Evolutionary conservation across 495 filamentous ascomycete genomes (phyloP), one percentile per base, ranked within the genome.

Genomic region (Saxophila tyrrhenica): DNA sequence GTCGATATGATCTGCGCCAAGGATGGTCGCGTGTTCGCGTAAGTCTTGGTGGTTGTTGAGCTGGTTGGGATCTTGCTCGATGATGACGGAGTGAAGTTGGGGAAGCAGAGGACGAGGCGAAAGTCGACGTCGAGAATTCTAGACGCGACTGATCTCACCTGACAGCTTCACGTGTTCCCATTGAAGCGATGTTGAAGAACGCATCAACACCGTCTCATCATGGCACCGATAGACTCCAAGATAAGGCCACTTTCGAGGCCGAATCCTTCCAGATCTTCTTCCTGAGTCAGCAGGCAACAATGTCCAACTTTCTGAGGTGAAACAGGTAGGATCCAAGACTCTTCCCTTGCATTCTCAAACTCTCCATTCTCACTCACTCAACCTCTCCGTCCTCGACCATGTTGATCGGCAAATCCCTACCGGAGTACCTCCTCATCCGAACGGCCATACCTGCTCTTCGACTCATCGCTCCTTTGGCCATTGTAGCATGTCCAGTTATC

Each of bases 401-500:
- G 41, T 21, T 53, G 21, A 45, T 53, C 23, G 44, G 44, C 51
- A 45, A 53, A 2, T 53, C 51, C 9, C 38, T 53, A 9, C 39
- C 39, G 1, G 51, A 53, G 15, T 53, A 53, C 51, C 19, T 53
- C 15, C 29, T 53, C 39, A 53, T 53, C 25, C 51, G 51, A 13
- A 5, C 25, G 2, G 41, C 39, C 39, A 44, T 53, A 41, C 24
- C 29, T 7, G 20, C 29, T 7, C 39, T 53, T 35, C 51, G 51
- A 17, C n/a, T 25, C 20, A 53, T 53, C 19, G 51, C 39, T 10
- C 51, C 51, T 13, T 25, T 45, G 11, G 17, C 13, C 44, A 9
- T 44, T 10, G 5, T 45, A 3, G 25, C 24, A 13, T 23, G 22
- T 17, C 9, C 39, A 11, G 20, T 25, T 44, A 21, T 44, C 41